phyloP scores from a whole-genome alignment of 352 stramenopile genomes.

The Pythium rhizo-oryzae region DNA sequence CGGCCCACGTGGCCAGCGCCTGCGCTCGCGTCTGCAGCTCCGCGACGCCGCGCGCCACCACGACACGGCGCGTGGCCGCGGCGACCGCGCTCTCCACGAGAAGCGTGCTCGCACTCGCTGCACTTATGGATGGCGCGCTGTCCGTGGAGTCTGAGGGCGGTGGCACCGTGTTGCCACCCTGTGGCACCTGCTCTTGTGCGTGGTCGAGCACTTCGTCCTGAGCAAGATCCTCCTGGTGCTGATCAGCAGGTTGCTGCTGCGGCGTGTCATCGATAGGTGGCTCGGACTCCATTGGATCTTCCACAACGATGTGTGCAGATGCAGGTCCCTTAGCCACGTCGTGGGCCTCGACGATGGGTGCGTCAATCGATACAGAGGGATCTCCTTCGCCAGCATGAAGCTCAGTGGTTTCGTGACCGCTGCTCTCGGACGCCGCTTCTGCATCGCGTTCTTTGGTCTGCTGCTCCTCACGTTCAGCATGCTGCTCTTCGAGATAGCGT shows the following conservation, averaged over 20 bases:
- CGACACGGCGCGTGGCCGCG: conserved; percentile 30
- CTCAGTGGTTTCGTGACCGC: neutral
- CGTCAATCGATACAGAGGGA: neutral
- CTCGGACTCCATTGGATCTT: neutral
- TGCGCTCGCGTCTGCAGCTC: conserved; percentile 36
- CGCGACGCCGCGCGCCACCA: conserved; percentile 11
- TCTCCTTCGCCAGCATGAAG: neutral
- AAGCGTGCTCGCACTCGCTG: no score
- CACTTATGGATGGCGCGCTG: no score
- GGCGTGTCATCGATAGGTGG: neutral
- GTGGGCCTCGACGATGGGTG: no score
- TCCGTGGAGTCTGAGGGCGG: no score
- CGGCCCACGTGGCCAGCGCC: conserved; percentile 30
- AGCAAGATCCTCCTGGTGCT: no score
- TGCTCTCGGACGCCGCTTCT: neutral
- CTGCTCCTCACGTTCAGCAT: conserved; percentile 1
- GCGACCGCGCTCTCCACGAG: conserved; percentile 23
- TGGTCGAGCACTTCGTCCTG: neutral
- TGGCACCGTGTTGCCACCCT: neutral
- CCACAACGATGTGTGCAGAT: neutral
- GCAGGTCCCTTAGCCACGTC: no score
- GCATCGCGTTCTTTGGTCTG: neutral
- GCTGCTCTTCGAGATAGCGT: conserved; percentile 30
- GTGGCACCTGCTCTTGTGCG: neutral
- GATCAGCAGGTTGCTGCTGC: neutral